Conservation (phyloP, 192 early-diverging fungal genomes). For the Rhizophagus sp. region DNA sequence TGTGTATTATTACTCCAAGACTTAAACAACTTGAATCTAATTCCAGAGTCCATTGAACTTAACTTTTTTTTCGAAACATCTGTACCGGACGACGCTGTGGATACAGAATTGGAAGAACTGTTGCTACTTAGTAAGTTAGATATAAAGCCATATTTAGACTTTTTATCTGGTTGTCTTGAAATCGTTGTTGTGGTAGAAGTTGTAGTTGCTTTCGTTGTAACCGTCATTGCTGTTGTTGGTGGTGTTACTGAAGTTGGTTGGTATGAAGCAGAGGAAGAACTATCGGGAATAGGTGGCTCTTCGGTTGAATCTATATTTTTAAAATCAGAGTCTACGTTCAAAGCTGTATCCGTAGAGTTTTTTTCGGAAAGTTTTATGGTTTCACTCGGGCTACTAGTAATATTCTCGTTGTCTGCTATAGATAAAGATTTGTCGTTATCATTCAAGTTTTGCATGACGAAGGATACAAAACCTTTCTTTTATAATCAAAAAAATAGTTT, state of each 20-base stretch:
- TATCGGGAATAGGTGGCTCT: neutral
- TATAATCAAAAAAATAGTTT: neutral
- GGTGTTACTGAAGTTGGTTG: neutral
- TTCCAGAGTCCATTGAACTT: neutral
- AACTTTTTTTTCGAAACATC: slow-evolving; percentile 1
- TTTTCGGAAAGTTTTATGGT: neutral
- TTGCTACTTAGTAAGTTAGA: neutral
- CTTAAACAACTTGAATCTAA: slow-evolving; percentile 23
- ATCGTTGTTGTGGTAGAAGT: neutral
- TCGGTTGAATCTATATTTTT: neutral
- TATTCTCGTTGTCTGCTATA: neutral
- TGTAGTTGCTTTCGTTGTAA: neutral
- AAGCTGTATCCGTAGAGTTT: neutral
- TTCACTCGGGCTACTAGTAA: neutral
- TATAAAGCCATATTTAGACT: neutral
- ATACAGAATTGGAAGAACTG: neutral
- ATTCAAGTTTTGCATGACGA: neutral
- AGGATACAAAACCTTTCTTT: neutral
- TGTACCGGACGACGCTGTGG: neutral
- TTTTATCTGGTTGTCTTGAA: neutral
- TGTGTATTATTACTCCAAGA: slow-evolving; percentile 7
- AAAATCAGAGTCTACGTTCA: neutral
- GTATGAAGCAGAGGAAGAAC: neutral
- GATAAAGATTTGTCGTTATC: neutral
- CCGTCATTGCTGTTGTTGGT: neutral